Conservation (phyloP, 495 filamentous ascomycete species). For the Durotheca rogersii region DNA sequence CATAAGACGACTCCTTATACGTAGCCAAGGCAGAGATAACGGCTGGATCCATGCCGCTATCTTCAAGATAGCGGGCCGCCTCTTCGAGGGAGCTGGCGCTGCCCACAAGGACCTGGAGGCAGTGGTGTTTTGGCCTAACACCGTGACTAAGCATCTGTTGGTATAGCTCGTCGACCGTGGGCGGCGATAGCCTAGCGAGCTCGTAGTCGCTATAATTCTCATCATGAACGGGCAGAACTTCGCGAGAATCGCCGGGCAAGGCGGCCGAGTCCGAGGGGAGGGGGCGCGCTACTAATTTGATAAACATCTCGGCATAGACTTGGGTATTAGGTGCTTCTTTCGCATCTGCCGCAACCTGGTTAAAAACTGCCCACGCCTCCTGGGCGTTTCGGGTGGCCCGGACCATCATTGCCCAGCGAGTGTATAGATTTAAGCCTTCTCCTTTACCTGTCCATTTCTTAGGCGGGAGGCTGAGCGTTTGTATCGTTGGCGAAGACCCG, state of each 20-base stretch:
- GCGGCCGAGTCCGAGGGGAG: constrained; percentile 12
- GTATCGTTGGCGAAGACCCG: constrained; percentile 42
- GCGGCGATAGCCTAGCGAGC: constrained; percentile 43
- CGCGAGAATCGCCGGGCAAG: constrained; percentile 42
- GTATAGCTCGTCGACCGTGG: constrained; percentile 41
- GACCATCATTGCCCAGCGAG: constrained; percentile 41
- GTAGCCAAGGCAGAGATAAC: constrained; percentile 7
- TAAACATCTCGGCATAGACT: constrained; percentile 49
- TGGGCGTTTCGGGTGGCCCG: constrained; percentile 44
- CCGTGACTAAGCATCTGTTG: constrained; percentile 39
- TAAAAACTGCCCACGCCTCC: constrained; percentile 49
- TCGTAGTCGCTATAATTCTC: constrained; percentile 47
- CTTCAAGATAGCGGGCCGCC: constrained; percentile 40
- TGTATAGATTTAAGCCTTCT: constrained; percentile 31
- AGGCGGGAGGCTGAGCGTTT: constrained; percentile 38
- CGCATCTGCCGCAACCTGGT: constrained; percentile 28
- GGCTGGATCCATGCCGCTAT: constrained; percentile 32
- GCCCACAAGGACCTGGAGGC: constrained; percentile 37
- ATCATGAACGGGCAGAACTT: constrained; percentile 41
- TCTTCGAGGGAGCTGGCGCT: constrained; percentile 35
- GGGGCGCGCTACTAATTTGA: constrained; percentile 39
- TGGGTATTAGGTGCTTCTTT: constrained; percentile 31
- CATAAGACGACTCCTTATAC: constrained; percentile 19
- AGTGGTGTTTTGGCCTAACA: constrained; percentile 37
- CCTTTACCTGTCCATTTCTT: constrained; percentile 20